Evolutionary conservation across 352 stramenopile species (phyloP).

Genomic region (Pelagophyceae sp.): DNA sequence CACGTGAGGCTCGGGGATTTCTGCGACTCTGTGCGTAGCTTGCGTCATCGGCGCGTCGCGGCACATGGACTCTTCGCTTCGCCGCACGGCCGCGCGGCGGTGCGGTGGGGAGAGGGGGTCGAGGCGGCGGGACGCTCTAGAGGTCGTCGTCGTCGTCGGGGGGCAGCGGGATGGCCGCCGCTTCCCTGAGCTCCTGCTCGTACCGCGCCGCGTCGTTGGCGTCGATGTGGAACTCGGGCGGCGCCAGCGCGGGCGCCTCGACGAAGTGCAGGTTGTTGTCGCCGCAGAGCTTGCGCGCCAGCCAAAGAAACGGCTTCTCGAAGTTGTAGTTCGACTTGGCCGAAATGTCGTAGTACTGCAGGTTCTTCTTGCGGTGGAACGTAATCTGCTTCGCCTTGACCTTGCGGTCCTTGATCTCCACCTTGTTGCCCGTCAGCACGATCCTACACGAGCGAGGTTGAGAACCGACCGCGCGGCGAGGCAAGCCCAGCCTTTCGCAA

Average conservation of each 20-base stretch:
- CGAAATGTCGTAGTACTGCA: slow-evolving; percentile 99
- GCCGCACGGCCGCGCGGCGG: too few species aligned
- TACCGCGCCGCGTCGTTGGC: slow-evolving; percentile 79
- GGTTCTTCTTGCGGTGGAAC: slow-evolving; percentile 99
- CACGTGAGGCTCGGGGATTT: too few species aligned
- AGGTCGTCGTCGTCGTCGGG: background rate
- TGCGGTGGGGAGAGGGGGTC: too few species aligned
- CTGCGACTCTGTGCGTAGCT: too few species aligned
- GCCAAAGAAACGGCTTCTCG: slow-evolving; percentile 99
- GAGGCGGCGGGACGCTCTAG: too few species aligned
- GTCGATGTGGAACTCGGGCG: slow-evolving; percentile 90
- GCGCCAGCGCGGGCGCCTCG: slow-evolving; percentile 86
- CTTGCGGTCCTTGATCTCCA: slow-evolving; percentile 99
- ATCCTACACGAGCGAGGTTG: too few species aligned
- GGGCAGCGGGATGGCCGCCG: slow-evolving; percentile 58
- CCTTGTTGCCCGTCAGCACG: slow-evolving; percentile 98
- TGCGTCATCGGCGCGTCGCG: too few species aligned
- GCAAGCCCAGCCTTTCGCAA: too few species aligned
- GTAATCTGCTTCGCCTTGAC: slow-evolving; percentile 99
- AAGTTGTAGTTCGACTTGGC: slow-evolving; percentile 99
- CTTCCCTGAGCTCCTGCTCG: slow-evolving; percentile 73
- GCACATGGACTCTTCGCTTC: too few species aligned
- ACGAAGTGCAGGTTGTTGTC: slow-evolving; percentile 97
- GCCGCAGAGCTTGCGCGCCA: slow-evolving; percentile 94
- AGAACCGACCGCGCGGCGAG: too few species aligned